Evolutionary conservation across 805 yeast genomes (phyloP).

Genomic region (Suhomyces canberraensis): DNA sequence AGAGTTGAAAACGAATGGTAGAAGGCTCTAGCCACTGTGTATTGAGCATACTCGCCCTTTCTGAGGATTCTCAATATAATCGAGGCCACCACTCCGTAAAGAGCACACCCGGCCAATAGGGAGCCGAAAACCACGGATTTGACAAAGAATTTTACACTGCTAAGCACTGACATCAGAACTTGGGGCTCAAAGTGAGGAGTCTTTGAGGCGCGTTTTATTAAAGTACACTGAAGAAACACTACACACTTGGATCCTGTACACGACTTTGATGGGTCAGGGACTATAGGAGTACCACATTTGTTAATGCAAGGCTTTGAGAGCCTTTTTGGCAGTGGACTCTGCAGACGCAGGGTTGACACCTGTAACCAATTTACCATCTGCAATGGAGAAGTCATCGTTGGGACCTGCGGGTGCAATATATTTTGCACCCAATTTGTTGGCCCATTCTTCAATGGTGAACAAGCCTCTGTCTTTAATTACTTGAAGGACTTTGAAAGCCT

Average conservation of each 20-base stretch:
- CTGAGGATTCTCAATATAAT: constrained; percentile 63
- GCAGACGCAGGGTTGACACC: constrained; percentile 67
- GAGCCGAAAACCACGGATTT: constrained; percentile 55
- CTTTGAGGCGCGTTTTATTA: too few relatives aligned
- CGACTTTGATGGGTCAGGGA: too few relatives aligned
- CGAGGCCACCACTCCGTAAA: constrained; percentile 79
- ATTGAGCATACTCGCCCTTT: constrained; percentile 78
- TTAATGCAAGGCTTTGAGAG: constrained; percentile 20
- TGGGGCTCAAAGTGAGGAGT: not conserved
- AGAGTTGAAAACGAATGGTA: constrained; percentile 56
- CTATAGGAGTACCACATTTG: too few relatives aligned
- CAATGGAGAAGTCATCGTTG: constrained; percentile 48
- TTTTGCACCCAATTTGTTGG: constrained; percentile 20
- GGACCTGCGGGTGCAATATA: constrained; percentile 22
- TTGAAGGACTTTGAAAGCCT: constrained; percentile 13
- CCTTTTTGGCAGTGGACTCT: constrained; percentile 43
- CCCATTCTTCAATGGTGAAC: constrained; percentile 36
- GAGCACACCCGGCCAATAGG: constrained; percentile 56
- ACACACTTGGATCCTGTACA: not conserved
- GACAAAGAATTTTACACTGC: constrained; percentile 45
- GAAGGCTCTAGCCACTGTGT: constrained; percentile 83
- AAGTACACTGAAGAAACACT: not conserved
- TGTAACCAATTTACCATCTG: constrained; percentile 59
- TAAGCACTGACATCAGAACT: constrained; percentile 2
- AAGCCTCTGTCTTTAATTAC: constrained; percentile 22